Evolutionary conservation across 495 filamentous ascomycete species (phyloP).

Genomic region (Umbilicaria muhlenbergii): DNA sequence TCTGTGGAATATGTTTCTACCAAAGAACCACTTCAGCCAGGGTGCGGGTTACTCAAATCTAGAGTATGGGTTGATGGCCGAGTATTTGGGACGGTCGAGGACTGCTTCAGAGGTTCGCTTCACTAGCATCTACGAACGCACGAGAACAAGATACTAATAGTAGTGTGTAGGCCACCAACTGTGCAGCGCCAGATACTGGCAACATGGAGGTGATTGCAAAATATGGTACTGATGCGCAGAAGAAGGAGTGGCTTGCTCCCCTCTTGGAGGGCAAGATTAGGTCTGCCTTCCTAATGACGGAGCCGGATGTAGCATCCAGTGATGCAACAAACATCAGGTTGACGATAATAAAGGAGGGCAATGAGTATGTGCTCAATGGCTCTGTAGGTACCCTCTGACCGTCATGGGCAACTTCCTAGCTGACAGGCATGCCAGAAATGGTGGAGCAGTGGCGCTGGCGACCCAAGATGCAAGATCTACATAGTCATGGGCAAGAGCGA

Average conservation of each 20-base stretch:
- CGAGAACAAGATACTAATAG: background rate
- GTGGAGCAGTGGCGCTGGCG: constrained; percentile 88
- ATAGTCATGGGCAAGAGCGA: constrained; percentile 85
- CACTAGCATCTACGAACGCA: background rate
- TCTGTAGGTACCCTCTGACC: constrained; percentile 32
- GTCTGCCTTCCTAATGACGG: constrained; percentile 88
- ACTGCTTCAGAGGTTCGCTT: constrained; percentile 51
- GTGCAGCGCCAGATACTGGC: constrained; percentile 79
- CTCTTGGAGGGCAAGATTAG: constrained; percentile 75
- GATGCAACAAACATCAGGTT: constrained; percentile 83
- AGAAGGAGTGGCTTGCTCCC: constrained; percentile 70
- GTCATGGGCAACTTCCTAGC: background rate
- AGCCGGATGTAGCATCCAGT: constrained; percentile 69
- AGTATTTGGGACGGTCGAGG: constrained; percentile 67
- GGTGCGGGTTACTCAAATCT: constrained; percentile 83
- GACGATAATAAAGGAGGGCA: constrained; percentile 61
- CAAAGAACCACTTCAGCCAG: constrained; percentile 86
- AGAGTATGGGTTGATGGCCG: constrained; percentile 88
- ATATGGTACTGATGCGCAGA: constrained; percentile 83
- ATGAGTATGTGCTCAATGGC: constrained; percentile 76
- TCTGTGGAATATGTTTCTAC: constrained; percentile 96
- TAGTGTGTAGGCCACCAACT: constrained; percentile 55
- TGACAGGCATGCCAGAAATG: constrained; percentile 48
- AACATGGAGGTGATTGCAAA: constrained; percentile 96
- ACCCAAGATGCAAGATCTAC: constrained; percentile 79